These are phyloP conservation scores for Gonapodya sp. DNA, from an alignment of 192 early-diverging fungal genomes.

Conservation along the genomic window DNA sequence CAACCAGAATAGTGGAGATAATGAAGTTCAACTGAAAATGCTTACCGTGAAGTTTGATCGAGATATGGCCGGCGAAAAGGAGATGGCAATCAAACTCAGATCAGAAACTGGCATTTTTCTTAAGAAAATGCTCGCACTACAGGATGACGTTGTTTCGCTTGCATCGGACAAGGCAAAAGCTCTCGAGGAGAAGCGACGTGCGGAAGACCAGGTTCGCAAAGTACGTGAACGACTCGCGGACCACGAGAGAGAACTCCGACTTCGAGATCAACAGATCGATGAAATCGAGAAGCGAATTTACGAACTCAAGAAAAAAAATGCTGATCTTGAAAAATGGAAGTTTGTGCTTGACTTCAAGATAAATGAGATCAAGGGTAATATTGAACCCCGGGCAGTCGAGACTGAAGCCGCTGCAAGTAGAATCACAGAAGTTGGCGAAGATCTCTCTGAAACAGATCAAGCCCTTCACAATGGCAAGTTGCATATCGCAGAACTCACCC, in stretches of 20 bases:
- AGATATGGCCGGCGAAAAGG: slow-evolving; percentile 25
- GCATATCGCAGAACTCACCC: background rate
- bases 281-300: slow-evolving; percentile 60
- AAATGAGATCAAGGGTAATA: slow-evolving; percentile 42
- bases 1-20: background rate
- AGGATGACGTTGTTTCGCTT: slow-evolving; percentile 45
- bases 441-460: background rate
- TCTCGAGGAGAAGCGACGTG: slow-evolving; percentile 36
- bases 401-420: background rate
- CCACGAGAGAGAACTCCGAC: slow-evolving; percentile 33
- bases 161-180: slow-evolving; percentile 42
- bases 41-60: background rate
- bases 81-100: slow-evolving; percentile 45
- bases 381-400: background rate
- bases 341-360: slow-evolving; percentile 59
- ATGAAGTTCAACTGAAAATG: background rate
- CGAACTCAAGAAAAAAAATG: slow-evolving; percentile 60
- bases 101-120: slow-evolving; percentile 56
- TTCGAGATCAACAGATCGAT: slow-evolving; percentile 49
- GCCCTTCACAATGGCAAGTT: background rate
- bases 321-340: slow-evolving; percentile 59
- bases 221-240: background rate
- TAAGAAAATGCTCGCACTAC: slow-evolving; percentile 57
- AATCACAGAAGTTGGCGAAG: background rate
- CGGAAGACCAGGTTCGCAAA: background rate